phyloP scores from a whole-genome alignment of 2,329 filamentous ascomycete genomes.

The Fusarium sp. region DNA sequence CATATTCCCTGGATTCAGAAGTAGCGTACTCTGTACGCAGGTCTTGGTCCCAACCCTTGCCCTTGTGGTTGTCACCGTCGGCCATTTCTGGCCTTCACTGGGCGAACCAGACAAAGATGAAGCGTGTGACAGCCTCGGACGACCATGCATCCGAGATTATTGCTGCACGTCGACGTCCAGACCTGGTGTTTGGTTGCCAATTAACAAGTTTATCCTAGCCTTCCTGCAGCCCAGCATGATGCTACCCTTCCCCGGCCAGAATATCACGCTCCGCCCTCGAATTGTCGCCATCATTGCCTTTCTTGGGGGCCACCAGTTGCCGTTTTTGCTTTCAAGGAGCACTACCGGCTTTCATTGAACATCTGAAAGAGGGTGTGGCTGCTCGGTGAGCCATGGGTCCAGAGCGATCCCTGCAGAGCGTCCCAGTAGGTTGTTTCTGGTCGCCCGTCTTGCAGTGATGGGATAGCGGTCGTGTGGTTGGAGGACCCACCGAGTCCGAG shows the following conservation, averaged over 20 bases:
- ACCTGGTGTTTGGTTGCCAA: constrained; percentile 32
- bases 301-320: constrained; percentile 37
- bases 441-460: not conserved
- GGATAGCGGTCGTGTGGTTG: constrained; percentile 3
- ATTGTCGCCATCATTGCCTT: constrained; percentile 31
- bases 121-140: constrained; percentile 48
- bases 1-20: not conserved
- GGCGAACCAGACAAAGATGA: constrained; percentile 25
- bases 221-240: constrained; percentile 32
- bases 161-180: constrained; percentile 45
- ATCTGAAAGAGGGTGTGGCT: constrained; percentile 39
- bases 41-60: constrained; percentile 34
- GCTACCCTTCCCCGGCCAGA: constrained; percentile 27
- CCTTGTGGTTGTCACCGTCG: constrained; percentile 31
- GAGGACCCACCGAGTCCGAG: constrained; percentile 7
- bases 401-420: constrained; percentile 39
- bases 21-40: constrained; percentile 3
- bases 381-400: constrained; percentile 27
- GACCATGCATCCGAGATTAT: constrained; percentile 49
- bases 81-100: constrained; percentile 33
- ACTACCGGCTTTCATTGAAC: constrained; percentile 28
- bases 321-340: constrained; percentile 34
- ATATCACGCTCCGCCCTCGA: constrained; percentile 20
- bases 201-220: constrained; percentile 31
- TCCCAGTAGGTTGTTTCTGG: constrained; percentile 16